These are phyloP conservation scores for Pilaira anomala DNA, from an alignment of 192 early-diverging fungal species.

Conservation along the genomic window DNA sequence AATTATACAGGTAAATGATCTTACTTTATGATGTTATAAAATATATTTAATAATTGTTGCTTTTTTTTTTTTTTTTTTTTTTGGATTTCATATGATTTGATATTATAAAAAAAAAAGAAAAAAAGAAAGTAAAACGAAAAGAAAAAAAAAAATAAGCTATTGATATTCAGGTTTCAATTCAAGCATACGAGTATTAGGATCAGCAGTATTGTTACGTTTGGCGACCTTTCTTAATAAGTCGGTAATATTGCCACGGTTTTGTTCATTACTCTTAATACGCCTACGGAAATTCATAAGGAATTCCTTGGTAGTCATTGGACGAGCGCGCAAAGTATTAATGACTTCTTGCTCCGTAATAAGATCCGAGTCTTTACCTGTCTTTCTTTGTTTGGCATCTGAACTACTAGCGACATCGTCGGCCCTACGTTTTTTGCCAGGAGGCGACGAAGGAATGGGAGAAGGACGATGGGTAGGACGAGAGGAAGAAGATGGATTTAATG, in stretches of 20 bases:
- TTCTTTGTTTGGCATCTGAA: too few relatives aligned
- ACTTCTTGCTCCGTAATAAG: slow-evolving; percentile 71
- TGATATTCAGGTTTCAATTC: slow-evolving; percentile 33
- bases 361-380: slow-evolving; percentile 22
- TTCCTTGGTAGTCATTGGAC: slow-evolving; percentile 59
- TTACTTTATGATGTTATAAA: too few relatives aligned
- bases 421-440: background rate
- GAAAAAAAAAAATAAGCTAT: background rate
- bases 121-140: too few relatives aligned
- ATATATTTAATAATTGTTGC: too few relatives aligned
- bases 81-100: too few relatives aligned
- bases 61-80: too few relatives aligned
- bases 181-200: slow-evolving; percentile 28
- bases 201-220: slow-evolving; percentile 25
- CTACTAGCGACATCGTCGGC: background rate
- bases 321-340: slow-evolving; percentile 51
- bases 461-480: background rate
- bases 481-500: background rate
- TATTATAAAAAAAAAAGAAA: too few relatives aligned
- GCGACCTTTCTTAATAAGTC: slow-evolving; percentile 48
- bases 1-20: too few relatives aligned
- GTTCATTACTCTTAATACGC: slow-evolving; percentile 53
- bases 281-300: slow-evolving; percentile 59
- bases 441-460: background rate
- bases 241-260: slow-evolving; percentile 46